Evolutionary conservation across 2,329 filamentous ascomycete genomes (phyloP).

Genomic region (Clonostachys solani): DNA sequence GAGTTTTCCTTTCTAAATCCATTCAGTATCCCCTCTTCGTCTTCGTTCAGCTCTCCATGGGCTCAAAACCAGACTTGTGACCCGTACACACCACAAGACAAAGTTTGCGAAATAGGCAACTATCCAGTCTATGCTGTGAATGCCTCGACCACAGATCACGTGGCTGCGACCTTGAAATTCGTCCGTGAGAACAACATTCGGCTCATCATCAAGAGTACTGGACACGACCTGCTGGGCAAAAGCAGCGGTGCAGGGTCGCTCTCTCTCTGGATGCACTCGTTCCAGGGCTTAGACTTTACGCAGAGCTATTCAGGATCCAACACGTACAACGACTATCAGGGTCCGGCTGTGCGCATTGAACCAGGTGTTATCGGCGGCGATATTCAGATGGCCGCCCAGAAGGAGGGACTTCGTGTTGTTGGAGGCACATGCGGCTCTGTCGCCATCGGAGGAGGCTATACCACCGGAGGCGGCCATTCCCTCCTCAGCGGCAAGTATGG

Average conservation of each 20-base stretch:
- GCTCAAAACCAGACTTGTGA: slow-evolving; percentile 30
- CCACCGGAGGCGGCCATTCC: slow-evolving; percentile 55
- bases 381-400: slow-evolving; percentile 29
- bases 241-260: slow-evolving; percentile 58
- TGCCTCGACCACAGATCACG: slow-evolving; percentile 19
- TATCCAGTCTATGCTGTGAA: slow-evolving; percentile 33
- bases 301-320: slow-evolving; percentile 16
- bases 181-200: slow-evolving; percentile 28
- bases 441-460: slow-evolving; percentile 57
- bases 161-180: slow-evolving; percentile 26
- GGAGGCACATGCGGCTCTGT: slow-evolving; percentile 53
- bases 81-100: slow-evolving; percentile 26
- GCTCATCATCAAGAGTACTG: slow-evolving; percentile 36
- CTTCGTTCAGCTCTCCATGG: slow-evolving; percentile 32
- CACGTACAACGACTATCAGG: slow-evolving; percentile 21
- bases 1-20: no score
- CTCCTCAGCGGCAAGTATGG: slow-evolving; percentile 47
- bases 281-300: slow-evolving; percentile 34
- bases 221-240: slow-evolving; percentile 51
- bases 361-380: slow-evolving; percentile 41
- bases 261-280: slow-evolving; percentile 51
- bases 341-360: slow-evolving; percentile 50
- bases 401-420: slow-evolving; percentile 42
- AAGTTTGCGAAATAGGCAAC: slow-evolving; percentile 36
- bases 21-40: slow-evolving; percentile 18